Base-by-base conservation (phyloP, 1,139 yeast genomes). In the Eremothecium cymbalariae region DNA sequence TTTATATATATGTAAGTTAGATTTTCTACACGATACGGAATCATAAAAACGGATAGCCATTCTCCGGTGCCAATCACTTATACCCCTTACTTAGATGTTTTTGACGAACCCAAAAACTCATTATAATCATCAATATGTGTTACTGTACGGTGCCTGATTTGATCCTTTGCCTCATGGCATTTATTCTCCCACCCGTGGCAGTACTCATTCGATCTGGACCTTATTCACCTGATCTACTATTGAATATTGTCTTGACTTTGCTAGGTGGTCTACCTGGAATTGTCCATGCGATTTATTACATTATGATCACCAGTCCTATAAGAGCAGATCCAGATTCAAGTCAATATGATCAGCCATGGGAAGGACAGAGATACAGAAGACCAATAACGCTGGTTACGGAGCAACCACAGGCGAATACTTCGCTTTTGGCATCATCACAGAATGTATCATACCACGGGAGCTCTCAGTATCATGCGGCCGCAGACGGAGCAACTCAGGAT, bases 241-340 rank as follows among this genome's bases (percentile, higher is more conserved):
- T 88, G 50, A 88, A 86, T 59, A 65, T 85, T 32, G 70, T 84
- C 17, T 67, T 88, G 33, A 81, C 93, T 53, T 48, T 79, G 37
- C 64, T 88, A 36, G 95, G 95, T 2, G 79, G 72, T 57, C 54
- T 86, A 37, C 96, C 96, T 0, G 96, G 95, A n/a, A 63, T 78
- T 39, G 51, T 79, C 31, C 86, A 79, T 53, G 67, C 74, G 35
- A 70, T 77, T 58, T 78, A 77, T 51, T 74, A 47, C 33, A 47
- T 56, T n/a, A 44, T 51, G 4, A 39, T 47, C 11, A 50, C 57
- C 2, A 54, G 58, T 33, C 58, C 58, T 4, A 22, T 48, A 11
- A 41, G 53, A 27, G 43, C 47, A 17, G 45, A 45, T 22, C 34
- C 42, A 2, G 56, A 53, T 15, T 36, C 44, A 25, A 39, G 45